Evolutionary conservation across 495 filamentous ascomycete species (phyloP), one percentile per base, ranked within the genome.

Genomic region (Beverwykella pulmonaria): DNA sequence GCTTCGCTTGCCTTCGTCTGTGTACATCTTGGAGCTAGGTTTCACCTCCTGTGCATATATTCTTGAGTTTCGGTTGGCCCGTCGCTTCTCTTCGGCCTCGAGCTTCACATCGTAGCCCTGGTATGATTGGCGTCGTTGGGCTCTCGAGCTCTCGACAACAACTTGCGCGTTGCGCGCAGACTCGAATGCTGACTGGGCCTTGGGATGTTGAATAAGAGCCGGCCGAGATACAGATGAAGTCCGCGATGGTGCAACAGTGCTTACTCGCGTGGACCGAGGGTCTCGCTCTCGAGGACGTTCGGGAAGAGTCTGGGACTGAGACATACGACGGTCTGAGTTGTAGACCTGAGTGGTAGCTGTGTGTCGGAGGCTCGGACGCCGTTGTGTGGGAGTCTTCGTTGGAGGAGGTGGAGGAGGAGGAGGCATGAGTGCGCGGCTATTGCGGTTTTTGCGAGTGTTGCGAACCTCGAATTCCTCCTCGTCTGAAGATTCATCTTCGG

Each of bases 321-420:
- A 64, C 53, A 68, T 57, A 15, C 70, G 59, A 29, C 32, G 15
- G 14, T 32, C 23, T 12, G 41, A 19, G 26, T 58, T 57, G 54
- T 48, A 68, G 27, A 53, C 44, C 20, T 67, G 52, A 9, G 41
- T 50, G 6, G 65, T 64, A 26, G 59, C 57, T 19, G 71, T 14
- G 36, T 49, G 59, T 34, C 60, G 65, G 41, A 71, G 34, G 46
- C 68, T 66, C 17, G 64, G 61, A 25, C 65, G 63, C 36, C 68
- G 65, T 29, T 19, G 6, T 2, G 50, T 15, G 19, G 29, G 4
- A 4, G 39, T 1, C 26, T 69, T 69, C 3, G 44, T 19, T 5
- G 15, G 44, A n/a, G n/a, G 44, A 48, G 44, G 44, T 23, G 44
- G 44, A 19, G 44, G 69, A 17, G 44, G 44, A 19, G 44, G 69